Conservation (phyloP, 495 filamentous ascomycete species). For the Umbilicaria muhlenbergii region DNA sequence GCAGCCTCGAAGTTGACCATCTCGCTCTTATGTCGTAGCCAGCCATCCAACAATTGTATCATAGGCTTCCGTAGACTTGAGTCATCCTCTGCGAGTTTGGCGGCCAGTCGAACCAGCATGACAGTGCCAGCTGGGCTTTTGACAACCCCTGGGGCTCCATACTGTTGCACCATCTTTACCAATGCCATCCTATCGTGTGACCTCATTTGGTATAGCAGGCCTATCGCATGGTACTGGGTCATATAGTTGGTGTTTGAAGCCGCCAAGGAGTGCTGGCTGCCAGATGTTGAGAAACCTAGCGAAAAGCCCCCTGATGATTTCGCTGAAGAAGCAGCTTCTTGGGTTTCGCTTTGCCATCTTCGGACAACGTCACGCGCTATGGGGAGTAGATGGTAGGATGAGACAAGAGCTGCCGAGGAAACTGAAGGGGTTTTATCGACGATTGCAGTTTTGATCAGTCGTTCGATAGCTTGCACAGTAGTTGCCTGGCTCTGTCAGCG, state of each 20-base stretch:
- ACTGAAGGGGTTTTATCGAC: slow-evolving; percentile 98
- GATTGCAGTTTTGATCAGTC: slow-evolving; percentile 97
- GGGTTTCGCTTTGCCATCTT: slow-evolving; percentile 97
- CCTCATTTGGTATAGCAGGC: slow-evolving; percentile 94
- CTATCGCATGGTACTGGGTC: slow-evolving; percentile 98
- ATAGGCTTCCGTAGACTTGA: slow-evolving; percentile 75
- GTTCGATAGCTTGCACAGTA: slow-evolving; percentile 96
- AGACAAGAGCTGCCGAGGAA: slow-evolving; percentile 90
- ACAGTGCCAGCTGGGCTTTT: slow-evolving; percentile 90
- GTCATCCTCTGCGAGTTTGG: slow-evolving; percentile 92
- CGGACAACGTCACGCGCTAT: slow-evolving; percentile 89
- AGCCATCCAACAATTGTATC: slow-evolving; percentile 89
- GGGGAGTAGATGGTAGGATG: slow-evolving; percentile 94
- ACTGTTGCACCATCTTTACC: slow-evolving; percentile 99
- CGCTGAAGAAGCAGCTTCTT: slow-evolving; percentile 81
- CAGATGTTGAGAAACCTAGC: slow-evolving; percentile 68
- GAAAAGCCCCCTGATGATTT: slow-evolving; percentile 83
- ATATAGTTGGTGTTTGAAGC: slow-evolving; percentile 75
- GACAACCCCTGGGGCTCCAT: slow-evolving; percentile 74
- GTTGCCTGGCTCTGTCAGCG: slow-evolving; percentile 44
- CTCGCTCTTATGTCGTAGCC: slow-evolving; percentile 96
- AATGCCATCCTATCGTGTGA: slow-evolving; percentile 93
- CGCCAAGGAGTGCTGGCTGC: slow-evolving; percentile 44
- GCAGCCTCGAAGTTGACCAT: slow-evolving; percentile 99
- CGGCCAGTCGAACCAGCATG: slow-evolving; percentile 82